Percentiles rank a stretch among this genome's conserved stretches.
Evolutionary conservation across 2,329 filamentous ascomycete species (phyloP).

Genomic region (Colletotrichum eremochloae): DNA sequence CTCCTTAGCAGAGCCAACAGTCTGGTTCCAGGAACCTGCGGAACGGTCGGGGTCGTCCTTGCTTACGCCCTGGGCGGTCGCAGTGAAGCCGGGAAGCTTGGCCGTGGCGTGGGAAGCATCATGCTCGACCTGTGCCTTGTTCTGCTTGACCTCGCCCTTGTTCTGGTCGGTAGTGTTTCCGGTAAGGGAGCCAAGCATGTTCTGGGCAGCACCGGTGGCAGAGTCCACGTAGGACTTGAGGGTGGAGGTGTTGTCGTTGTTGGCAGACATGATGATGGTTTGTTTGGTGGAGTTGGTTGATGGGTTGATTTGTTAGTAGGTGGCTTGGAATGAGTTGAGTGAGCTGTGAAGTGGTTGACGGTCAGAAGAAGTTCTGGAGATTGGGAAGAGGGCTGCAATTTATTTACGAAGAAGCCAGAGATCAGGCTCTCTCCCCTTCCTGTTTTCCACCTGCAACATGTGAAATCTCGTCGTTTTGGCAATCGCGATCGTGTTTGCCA

Average conservation of each 20-base stretch:
- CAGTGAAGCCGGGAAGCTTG: conserved; percentile 79
- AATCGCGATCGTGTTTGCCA: conserved; percentile 25
- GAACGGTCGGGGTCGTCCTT: conserved; percentile 80
- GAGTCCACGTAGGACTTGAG: conserved; percentile 83
- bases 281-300: background rate
- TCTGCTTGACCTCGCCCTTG: conserved; percentile 74
- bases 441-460: conserved; percentile 24
- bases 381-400: conserved; percentile 24
- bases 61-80: conserved; percentile 77
- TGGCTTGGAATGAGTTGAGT: conserved; percentile 9
- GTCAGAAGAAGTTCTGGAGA: fast-evolving
- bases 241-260: conserved; percentile 71
- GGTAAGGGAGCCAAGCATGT: conserved; percentile 77
- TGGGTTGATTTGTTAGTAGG: background rate
- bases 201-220: conserved; percentile 80
- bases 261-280: conserved; percentile 41
- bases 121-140: conserved; percentile 75
- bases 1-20: conserved; percentile 88
- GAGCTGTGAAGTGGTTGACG: conserved; percentile 1
- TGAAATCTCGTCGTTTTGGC: conserved; percentile 36
- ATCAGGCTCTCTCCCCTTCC: background rate
- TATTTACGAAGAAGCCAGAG: conserved; percentile 10
- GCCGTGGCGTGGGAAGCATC: conserved; percentile 80
- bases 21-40: conserved; percentile 87
- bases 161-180: conserved; percentile 77